These are phyloP conservation scores for Helicostylum pulchrum DNA, from an alignment of 192 early-diverging fungal genomes.

Conservation along the genomic window DNA sequence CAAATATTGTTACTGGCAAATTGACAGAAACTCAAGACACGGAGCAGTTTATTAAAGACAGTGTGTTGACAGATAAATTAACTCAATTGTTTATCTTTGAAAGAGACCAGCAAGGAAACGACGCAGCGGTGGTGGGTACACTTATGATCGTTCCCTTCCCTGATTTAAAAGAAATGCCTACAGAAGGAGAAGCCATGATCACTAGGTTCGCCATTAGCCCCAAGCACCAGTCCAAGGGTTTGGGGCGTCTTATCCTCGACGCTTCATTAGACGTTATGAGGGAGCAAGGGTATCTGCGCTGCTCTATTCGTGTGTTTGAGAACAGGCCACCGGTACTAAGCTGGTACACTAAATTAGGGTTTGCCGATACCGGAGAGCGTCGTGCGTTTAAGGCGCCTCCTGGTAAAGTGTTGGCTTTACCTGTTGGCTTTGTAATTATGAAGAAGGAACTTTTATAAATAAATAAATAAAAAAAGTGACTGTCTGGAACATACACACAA, in stretches of 20 bases:
- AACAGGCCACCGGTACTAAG: background rate
- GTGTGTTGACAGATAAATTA: background rate
- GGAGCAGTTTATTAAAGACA: background rate
- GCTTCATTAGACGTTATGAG: background rate
- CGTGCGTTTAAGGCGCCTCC: background rate
- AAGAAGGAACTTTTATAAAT: background rate
- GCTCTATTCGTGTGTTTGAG: slow-evolving; percentile 6
- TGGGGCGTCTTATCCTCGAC: background rate
- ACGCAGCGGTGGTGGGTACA: background rate
- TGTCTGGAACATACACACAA: too few species aligned
- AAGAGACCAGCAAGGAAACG: background rate
- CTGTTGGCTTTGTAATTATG: slow-evolving; percentile 10
- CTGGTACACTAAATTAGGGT: slow-evolving; percentile 7
- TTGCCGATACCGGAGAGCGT: slow-evolving; percentile 9
- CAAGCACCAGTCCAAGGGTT: slow-evolving; percentile 4
- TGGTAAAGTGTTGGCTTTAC: background rate
- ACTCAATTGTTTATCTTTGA: slow-evolving; percentile 7
- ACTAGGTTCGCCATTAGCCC: slow-evolving; percentile 1
- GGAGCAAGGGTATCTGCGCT: background rate
- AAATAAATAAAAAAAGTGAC: too few species aligned
- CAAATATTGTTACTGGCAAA: background rate
- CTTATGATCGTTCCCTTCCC: slow-evolving; percentile 6
- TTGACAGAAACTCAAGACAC: background rate
- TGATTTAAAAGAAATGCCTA: background rate
- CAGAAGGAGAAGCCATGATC: slow-evolving; percentile 11